phyloP scores from a whole-genome alignment of 495 filamentous ascomycete species.

The Aspergillus funiculosus region DNA sequence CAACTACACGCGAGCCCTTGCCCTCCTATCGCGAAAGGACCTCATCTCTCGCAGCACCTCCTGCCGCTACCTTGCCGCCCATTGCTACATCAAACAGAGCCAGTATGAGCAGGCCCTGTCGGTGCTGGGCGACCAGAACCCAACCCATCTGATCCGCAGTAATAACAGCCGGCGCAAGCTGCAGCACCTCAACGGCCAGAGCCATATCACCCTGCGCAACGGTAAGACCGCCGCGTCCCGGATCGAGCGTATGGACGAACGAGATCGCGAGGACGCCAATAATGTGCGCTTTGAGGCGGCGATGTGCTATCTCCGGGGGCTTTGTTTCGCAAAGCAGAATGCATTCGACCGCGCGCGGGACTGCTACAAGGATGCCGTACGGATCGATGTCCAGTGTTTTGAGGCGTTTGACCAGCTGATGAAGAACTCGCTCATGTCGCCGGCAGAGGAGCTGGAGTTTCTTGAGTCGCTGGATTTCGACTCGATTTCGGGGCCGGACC shows the following conservation, averaged over 20 bases:
- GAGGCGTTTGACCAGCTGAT: slow-evolving; percentile 97
- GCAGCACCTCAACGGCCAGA: slow-evolving; percentile 47
- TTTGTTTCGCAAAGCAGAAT: slow-evolving; percentile 96
- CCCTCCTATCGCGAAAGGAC: slow-evolving; percentile 78
- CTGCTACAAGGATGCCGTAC: slow-evolving; percentile 94
- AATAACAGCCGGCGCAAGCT: slow-evolving; percentile 59
- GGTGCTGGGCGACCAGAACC: slow-evolving; percentile 88
- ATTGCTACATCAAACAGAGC: slow-evolving; percentile 86
- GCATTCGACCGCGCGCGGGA: slow-evolving; percentile 95
- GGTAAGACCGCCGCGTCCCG: slow-evolving; percentile 40
- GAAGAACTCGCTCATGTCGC: slow-evolving; percentile 97
- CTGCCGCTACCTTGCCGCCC: slow-evolving; percentile 85
- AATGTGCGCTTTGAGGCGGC: slow-evolving; percentile 84
- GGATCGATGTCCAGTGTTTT: slow-evolving; percentile 97
- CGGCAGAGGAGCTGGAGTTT: slow-evolving; percentile 91
- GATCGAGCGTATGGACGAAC: slow-evolving; percentile 55
- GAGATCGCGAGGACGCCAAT: slow-evolving; percentile 61
- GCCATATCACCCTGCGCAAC: slow-evolving; percentile 44
- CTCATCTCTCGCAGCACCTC: slow-evolving; percentile 74
- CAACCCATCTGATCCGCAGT: slow-evolving; percentile 72
- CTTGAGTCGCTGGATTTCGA: slow-evolving; percentile 90
- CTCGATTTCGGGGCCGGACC: slow-evolving; percentile 56
- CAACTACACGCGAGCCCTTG: slow-evolving; percentile 84
- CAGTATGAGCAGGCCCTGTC: slow-evolving; percentile 82
- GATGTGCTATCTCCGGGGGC: slow-evolving; percentile 92